Evolutionary conservation across 495 filamentous ascomycete genomes (phyloP), one percentile per base, ranked within the genome.

Genomic region (Choiromyces venosus): DNA sequence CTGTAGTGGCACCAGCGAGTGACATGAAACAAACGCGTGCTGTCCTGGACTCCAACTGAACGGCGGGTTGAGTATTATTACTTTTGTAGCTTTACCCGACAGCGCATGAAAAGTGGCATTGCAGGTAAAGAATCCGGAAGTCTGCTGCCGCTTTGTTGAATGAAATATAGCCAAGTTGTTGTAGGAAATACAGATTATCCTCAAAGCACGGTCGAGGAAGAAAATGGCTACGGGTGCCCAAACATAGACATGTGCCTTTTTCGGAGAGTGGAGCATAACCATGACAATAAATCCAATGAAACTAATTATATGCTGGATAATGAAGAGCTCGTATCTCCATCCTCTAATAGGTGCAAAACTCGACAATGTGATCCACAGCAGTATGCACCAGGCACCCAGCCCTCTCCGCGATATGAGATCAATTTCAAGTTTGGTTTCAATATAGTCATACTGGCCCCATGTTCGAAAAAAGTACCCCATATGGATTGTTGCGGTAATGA

Each of bases 11-110:
- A 86, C 88, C 10, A 96, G 81, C 5, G 84, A 85, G 73, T 91
- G 92, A 71, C 90, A 85, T 76, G 89, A 90, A 8, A 97, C 84
- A 73, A 93, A 93, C 4, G 93, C 85, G 75, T 95, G 91, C 77
- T 95, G 92, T 16, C 93, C 93, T 0, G 92, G 84, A 21, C 84
- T 84, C 93, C 93, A 97, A 25, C 81, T 83, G 73, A 94, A 87
- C 35, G 89, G 86, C 0, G 91, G 88, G 67, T 91, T 87, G 61
- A 86, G 83, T 76, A 96, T 89, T 4, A 88, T 90, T 37, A 96
- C 83, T 8, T 88, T 87, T 5, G 91, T 93, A 68, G 89, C 86
- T 33, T 87, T 86, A 35, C 88, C 85, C 9, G 87, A 85, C 1
- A 93, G 80, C 0, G 89, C 86, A 29, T 86, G 85, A 44, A 96